Evolutionary conservation across 345 rosid species (phyloP), one percentile per base, ranked within the genome.

Genomic region (Euclidium syriacum): DNA sequence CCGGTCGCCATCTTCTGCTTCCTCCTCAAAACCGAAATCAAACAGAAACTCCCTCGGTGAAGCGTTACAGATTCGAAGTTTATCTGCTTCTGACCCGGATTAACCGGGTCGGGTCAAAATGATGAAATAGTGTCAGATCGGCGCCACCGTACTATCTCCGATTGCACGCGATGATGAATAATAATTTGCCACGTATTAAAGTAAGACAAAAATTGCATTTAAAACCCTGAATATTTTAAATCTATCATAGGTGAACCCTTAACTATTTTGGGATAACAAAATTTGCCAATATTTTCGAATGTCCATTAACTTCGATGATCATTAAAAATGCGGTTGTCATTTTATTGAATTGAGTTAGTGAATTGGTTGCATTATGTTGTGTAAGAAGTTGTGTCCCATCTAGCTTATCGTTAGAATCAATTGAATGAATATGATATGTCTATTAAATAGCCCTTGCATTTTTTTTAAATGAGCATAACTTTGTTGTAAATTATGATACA

Each of bases 1-100:
- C 61, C 68, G 61, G 75, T 23, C 34, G 27, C n/a, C 75, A 41
- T 71, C 39, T 15, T 61, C 67, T 5, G 38, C 10, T 16, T 8
- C 62, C n/a, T n/a, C 20, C 23, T n/a, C 7, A 3, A 23, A 57
- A 10, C 38, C 14, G 4, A 4, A 26, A 20, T 15, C 5, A 29
- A 29, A 10, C 26, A 14, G 2, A 27, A 4, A 30, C 20, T 14
- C 52, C 4, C 36, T 41, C 62, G 36, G 14, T 29, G 47, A 64
- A 18, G 15, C 35, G 46, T 33, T 32, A 33, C 24, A 20, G 12
- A 10, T 15, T 33, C 25, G 19, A 23, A 18, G 4, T 27, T 24
- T 56, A 19, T 56, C 64, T 12, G 40, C 49, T 14, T 27, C 40
- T 43, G 27, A n/a, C 22, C 44, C 47, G 11, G 4, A 19, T 6